Evolutionary conservation across 306 rosid species (phyloP).

Genomic region (Senna siamea): DNA sequence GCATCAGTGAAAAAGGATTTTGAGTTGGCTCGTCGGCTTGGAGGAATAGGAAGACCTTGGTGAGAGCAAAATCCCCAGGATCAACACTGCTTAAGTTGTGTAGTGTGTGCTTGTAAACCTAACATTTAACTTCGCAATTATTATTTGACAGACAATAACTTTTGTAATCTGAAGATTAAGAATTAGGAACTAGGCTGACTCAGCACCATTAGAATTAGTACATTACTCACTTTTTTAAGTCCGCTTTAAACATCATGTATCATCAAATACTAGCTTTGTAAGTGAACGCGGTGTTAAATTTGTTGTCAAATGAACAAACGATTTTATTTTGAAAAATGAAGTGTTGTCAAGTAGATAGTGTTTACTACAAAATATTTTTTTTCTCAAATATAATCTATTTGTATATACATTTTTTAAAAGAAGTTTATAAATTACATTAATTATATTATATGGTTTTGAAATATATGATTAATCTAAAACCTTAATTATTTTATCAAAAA

Average conservation of each 20-base stretch:
- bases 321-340: background rate
- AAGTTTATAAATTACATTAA: too few relatives aligned
- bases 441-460: too few relatives aligned
- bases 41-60: conserved; percentile 75
- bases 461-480: too few relatives aligned
- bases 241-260: conserved; percentile 8
- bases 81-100: conserved; percentile 13
- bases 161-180: conserved; percentile 13
- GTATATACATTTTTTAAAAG: too few relatives aligned
- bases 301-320: conserved; percentile 23
- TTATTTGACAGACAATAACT: conserved; percentile 28
- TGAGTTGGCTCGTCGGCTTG: conserved; percentile 86
- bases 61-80: conserved; percentile 37
- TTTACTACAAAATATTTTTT: too few relatives aligned
- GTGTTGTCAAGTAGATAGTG: background rate
- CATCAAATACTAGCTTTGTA: conserved; percentile 17
- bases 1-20: conserved; percentile 86
- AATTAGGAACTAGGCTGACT: conserved; percentile 16
- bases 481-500: too few relatives aligned
- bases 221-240: background rate
- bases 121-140: conserved; percentile 1
- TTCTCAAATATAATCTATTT: too few relatives aligned
- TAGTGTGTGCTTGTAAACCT: conserved; percentile 25
- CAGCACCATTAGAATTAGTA: background rate
- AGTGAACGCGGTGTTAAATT: background rate